These are phyloP conservation scores for Scenedesmus sp. DNA, from an alignment of 163 green algal species.

Conservation along the genomic window DNA sequence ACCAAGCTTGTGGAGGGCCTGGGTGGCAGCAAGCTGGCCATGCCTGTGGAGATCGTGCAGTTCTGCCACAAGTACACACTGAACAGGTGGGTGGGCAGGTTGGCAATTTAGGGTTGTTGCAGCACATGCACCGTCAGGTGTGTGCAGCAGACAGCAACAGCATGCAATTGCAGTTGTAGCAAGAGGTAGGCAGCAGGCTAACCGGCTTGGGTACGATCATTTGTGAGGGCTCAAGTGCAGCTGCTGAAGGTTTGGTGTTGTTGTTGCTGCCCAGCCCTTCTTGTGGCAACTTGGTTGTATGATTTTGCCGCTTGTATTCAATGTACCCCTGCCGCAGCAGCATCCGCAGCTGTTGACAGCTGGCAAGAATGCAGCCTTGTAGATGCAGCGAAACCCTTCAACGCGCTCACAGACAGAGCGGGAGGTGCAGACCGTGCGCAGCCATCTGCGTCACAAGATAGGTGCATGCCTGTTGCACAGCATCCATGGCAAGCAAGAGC, in stretches of 20 bases:
- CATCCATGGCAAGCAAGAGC: neutral
- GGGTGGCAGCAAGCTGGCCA: slow-evolving; percentile 95
- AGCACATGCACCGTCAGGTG: neutral
- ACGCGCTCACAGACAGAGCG: too few species aligned
- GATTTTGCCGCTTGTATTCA: too few species aligned
- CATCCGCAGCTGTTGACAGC: too few species aligned
- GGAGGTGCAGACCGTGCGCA: too few species aligned
- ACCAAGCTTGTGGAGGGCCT: slow-evolving; percentile 96
- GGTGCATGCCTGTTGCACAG: too few species aligned
- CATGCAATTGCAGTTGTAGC: neutral
- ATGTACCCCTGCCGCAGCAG: too few species aligned
- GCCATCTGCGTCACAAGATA: too few species aligned
- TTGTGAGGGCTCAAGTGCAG: neutral
- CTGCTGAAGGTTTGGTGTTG: neutral
- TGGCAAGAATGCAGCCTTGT: too few species aligned
- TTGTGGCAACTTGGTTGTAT: too few species aligned
- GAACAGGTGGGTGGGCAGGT: slow-evolving; percentile 57
- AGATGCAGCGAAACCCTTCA: too few species aligned
- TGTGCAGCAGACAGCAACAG: neutral
- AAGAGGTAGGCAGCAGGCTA: neutral
- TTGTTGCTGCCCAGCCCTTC: neutral
- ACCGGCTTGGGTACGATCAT: too few species aligned
- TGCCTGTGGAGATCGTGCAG: slow-evolving; percentile 99
- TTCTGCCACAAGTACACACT: slow-evolving; percentile 99
- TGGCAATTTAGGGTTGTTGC: neutral